phyloP scores from a whole-genome alignment of 179 eudicot genomes.

The Silene vulgaris region DNA sequence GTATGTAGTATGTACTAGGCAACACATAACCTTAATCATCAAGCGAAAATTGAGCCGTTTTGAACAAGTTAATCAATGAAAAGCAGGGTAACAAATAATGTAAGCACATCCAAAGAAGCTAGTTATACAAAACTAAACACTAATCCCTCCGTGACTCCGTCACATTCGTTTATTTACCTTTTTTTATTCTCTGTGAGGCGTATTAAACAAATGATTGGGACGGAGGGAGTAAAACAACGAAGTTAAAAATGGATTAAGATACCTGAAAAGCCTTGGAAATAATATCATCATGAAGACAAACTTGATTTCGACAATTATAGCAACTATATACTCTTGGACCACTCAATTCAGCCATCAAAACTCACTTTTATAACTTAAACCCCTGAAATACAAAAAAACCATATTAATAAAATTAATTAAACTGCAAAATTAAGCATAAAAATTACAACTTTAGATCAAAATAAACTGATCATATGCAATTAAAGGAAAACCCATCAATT shows the following conservation, averaged over 20 bases:
- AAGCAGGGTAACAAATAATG: no score
- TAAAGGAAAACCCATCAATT: neutral
- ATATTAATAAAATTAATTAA: constrained; percentile 6
- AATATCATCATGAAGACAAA: constrained; percentile 55
- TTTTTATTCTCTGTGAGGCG: no score
- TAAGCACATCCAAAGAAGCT: neutral
- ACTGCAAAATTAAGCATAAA: constrained; percentile 8
- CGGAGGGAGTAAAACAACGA: no score
- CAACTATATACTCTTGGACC: constrained; percentile 54
- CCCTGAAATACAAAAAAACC: neutral
- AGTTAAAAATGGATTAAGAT: neutral
- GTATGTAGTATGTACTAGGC: neutral
- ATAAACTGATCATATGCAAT: constrained; percentile 4
- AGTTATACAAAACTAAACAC: neutral
- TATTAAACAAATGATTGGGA: no score
- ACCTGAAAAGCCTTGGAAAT: constrained; percentile 58
- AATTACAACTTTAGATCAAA: constrained; percentile 14
- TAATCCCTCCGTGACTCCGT: no score
- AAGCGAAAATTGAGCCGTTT: neutral
- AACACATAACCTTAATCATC: neutral
- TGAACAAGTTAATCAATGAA: neutral
- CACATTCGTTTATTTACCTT: no score
- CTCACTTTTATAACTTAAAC: neutral
- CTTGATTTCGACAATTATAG: constrained; percentile 53
- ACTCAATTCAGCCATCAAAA: constrained; percentile 36